Evolutionary conservation across 2,329 filamentous ascomycete genomes (phyloP).

Genomic region (Botryosphaeria dothidea): DNA sequence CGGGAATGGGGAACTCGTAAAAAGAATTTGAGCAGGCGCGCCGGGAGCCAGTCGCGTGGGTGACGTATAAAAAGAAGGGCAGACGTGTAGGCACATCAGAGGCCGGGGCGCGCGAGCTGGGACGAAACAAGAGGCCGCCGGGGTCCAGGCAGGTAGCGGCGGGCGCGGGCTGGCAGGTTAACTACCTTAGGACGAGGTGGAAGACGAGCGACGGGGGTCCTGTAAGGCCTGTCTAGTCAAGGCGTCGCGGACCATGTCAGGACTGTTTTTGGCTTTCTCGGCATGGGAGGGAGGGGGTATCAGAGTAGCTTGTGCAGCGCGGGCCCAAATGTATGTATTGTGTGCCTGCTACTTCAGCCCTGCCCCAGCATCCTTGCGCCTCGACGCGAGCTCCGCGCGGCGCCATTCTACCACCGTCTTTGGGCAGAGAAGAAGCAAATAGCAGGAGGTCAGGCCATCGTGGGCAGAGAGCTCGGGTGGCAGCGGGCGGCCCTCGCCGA

Average conservation of each 20-base stretch:
- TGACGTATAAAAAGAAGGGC: constrained; percentile 1
- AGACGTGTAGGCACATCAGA: constrained; percentile 4
- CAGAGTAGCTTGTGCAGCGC: not conserved
- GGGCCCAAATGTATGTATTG: not conserved
- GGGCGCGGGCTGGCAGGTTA: not conserved
- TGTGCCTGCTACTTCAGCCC: not conserved
- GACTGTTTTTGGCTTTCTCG: constrained; percentile 5
- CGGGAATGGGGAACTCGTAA: not conserved
- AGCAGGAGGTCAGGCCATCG: constrained; percentile 15
- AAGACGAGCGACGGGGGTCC: not conserved
- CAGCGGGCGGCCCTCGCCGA: constrained; percentile 12
- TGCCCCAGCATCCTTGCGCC: not conserved
- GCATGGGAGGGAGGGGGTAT: not conserved
- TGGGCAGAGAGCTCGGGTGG: constrained; percentile 10
- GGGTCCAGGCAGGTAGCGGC: not conserved
- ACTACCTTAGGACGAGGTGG: not conserved
- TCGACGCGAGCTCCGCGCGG: constrained; percentile 12
- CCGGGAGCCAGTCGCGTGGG: not conserved
- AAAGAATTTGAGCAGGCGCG: not conserved
- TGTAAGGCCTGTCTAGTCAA: not conserved
- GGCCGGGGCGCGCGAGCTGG: not conserved
- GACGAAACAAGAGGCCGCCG: not conserved
- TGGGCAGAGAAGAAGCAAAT: not conserved
- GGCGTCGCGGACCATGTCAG: constrained; percentile 11
- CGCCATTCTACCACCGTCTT: not conserved